These are phyloP conservation scores for Myriangium duriaei DNA, from an alignment of 2,329 filamentous ascomycete species.

Conservation along the genomic window DNA sequence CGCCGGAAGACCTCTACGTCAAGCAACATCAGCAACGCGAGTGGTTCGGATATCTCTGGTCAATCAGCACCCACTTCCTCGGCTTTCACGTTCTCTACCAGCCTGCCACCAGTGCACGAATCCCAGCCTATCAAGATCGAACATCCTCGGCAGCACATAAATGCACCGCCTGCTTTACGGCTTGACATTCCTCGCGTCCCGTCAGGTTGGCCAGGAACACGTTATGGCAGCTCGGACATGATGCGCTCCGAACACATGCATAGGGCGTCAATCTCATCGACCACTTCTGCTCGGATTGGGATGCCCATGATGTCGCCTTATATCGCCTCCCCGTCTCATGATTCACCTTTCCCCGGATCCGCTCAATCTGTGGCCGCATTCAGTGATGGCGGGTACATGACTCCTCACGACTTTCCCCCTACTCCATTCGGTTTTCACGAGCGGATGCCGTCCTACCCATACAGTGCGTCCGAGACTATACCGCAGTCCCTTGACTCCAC, in stretches of 20 bases:
- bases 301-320: slow-evolving; percentile 5
- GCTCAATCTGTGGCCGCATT: slow-evolving; percentile 9
- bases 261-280: not conserved
- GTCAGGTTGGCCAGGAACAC: slow-evolving; percentile 1
- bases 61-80: not conserved
- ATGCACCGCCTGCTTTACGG: slow-evolving; percentile 4
- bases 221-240: not conserved
- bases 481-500: slow-evolving; percentile 8
- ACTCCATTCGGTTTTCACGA: slow-evolving; percentile 9
- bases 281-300: not conserved
- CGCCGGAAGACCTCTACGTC: slow-evolving; percentile 17
- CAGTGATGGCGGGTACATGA: slow-evolving; percentile 9
- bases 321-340: slow-evolving; percentile 4
- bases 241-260: slow-evolving; percentile 6
- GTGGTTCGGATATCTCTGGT: slow-evolving; percentile 3
- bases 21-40: slow-evolving; percentile 5
- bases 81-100: slow-evolving; percentile 7
- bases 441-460: slow-evolving; percentile 7
- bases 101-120: slow-evolving; percentile 4
- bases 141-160: slow-evolving; percentile 4
- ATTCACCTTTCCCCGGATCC: slow-evolving; percentile 6
- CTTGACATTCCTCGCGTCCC: slow-evolving; percentile 7
- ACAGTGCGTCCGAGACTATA: slow-evolving; percentile 6
- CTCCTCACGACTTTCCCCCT: slow-evolving; percentile 9
- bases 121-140: slow-evolving; percentile 9